Evolutionary conservation across 179 eudicot species (phyloP).

Genomic region (Spergularia azorica): DNA sequence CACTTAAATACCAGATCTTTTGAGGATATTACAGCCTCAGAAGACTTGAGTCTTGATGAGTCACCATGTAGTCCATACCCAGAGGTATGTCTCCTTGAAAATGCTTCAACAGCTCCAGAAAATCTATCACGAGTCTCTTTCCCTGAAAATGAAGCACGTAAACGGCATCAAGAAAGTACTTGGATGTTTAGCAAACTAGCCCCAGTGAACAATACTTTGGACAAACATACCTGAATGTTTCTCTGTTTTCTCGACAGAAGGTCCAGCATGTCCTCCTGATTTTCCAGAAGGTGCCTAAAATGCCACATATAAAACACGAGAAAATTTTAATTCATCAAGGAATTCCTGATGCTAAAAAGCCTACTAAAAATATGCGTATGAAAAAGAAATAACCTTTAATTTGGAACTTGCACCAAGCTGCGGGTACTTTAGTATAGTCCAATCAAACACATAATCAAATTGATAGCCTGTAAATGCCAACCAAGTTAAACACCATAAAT

Average conservation of each 20-base stretch:
- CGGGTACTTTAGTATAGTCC: constrained; percentile 96
- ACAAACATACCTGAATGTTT: constrained; percentile 63
- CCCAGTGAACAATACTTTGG: neutral
- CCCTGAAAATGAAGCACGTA: constrained; percentile 37
- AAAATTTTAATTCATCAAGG: neutral
- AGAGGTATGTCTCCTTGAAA: constrained; percentile 68
- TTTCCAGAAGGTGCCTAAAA: constrained; percentile 65
- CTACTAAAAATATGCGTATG: constrained; percentile 1
- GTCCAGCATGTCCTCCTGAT: constrained; percentile 70
- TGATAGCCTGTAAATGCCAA: constrained; percentile 69
- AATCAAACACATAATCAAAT: constrained; percentile 94
- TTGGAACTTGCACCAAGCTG: constrained; percentile 86
- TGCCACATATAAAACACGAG: constrained; percentile 16
- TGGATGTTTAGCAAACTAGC: too few relatives aligned
- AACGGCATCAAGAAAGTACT: neutral
- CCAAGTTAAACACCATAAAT: constrained; percentile 17
- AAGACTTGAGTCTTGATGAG: constrained; percentile 36
- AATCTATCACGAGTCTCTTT: constrained; percentile 76
- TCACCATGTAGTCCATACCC: constrained; percentile 51
- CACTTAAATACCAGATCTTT: constrained; percentile 32
- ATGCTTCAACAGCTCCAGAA: constrained; percentile 84
- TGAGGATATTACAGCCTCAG: constrained; percentile 29
- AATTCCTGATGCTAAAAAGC: neutral
- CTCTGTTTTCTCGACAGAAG: constrained; percentile 73
- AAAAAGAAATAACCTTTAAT: constrained; percentile 62